These are phyloP conservation scores for Rickenella mellea DNA, from an alignment of 768 basidiomycete species.

Conservation along the genomic window DNA sequence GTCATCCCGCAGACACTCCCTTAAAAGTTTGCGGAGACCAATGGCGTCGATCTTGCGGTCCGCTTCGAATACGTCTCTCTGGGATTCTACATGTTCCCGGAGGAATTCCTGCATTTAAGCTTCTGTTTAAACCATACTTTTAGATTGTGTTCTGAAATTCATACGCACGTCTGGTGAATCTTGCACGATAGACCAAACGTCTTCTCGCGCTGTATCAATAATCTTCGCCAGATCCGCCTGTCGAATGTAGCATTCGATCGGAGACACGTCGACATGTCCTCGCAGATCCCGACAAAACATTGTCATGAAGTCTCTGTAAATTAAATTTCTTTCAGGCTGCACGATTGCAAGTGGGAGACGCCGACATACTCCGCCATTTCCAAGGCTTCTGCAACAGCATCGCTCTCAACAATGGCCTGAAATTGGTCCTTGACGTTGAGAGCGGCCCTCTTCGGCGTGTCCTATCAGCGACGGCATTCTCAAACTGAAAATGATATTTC, in stretches of 20 bases:
- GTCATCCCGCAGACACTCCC: not conserved
- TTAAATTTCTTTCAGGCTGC: not conserved
- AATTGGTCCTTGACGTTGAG: not conserved
- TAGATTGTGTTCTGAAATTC: not conserved
- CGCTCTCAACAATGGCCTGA: not conserved
- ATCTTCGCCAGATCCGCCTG: not conserved
- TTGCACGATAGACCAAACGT: not conserved
- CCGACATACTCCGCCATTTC: not conserved
- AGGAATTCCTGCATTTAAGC: not conserved
- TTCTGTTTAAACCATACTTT: not conserved
- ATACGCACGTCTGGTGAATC: not conserved
- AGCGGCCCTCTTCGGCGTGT: not conserved
- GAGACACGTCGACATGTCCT: not conserved
- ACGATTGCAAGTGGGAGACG: not conserved
- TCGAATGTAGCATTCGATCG: not conserved
- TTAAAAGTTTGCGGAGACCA: not conserved
- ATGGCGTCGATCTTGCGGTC: not conserved
- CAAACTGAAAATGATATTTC: not conserved
- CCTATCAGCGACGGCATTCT: not conserved
- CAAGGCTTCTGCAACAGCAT: not conserved
- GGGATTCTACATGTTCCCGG: not conserved
- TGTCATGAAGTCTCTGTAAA: not conserved
- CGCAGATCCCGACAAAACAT: not conserved
- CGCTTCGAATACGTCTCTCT: not conserved
- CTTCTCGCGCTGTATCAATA: not conserved